A percentile compares a stretch with the other conserved stretches of the same genome.
Evolutionary conservation across 305 asterid species (phyloP).

Genomic region (Striga hermonthica): DNA sequence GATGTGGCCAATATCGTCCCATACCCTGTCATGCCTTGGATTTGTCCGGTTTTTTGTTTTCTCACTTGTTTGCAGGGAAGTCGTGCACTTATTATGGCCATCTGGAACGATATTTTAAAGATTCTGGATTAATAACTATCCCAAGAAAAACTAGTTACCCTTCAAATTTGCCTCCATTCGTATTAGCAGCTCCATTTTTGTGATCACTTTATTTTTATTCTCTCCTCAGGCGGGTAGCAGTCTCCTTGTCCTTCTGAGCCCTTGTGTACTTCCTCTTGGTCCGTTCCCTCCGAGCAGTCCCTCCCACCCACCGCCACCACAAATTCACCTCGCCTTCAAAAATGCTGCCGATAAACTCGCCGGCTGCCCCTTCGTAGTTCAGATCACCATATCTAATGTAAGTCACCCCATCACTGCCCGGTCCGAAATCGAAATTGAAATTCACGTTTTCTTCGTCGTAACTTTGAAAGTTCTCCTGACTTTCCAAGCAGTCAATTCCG

Average conservation of each 20-base stretch:
- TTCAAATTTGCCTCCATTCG: slow-evolving; percentile 27
- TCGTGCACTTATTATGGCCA: slow-evolving; percentile 18
- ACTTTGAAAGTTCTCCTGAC: slow-evolving; percentile 28
- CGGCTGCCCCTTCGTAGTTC: slow-evolving; percentile 33
- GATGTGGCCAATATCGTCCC: neutral
- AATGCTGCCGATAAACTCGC: slow-evolving; percentile 16
- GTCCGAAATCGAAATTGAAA: neutral
- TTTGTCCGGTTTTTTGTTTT: neutral
- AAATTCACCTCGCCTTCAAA: slow-evolving; percentile 27
- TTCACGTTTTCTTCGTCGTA: slow-evolving; percentile 21
- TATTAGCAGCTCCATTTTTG: slow-evolving; percentile 33
- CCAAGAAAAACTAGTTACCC: slow-evolving; percentile 9
- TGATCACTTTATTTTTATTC: slow-evolving; percentile 31
- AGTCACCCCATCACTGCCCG: slow-evolving; percentile 16
- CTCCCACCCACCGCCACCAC: neutral
- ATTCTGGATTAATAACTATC: neutral
- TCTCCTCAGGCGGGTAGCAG: slow-evolving; percentile 21
- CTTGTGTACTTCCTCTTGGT: slow-evolving; percentile 38
- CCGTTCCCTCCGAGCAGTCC: slow-evolving; percentile 21
- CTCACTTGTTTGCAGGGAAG: neutral
- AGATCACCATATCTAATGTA: slow-evolving; percentile 39
- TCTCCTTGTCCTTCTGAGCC: slow-evolving; percentile 37
- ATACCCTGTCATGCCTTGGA: neutral
- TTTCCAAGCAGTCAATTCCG: slow-evolving; percentile 21
- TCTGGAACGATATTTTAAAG: neutral